Conservation (phyloP, 108 stramenopile species). For the Cyclostephanos invisitatus region DNA sequence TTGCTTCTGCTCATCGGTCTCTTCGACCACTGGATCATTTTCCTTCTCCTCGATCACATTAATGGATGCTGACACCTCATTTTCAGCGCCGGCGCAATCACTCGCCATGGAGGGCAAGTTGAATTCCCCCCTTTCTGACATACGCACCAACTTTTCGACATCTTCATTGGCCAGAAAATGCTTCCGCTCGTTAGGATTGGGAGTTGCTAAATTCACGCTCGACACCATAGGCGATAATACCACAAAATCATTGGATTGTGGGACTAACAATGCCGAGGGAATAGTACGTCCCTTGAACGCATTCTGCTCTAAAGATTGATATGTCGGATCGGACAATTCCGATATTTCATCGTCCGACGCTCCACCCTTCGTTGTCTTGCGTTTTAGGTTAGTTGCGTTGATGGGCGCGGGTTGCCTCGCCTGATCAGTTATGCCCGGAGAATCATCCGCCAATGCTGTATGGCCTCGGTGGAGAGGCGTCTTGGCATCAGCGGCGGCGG, state of each 20-base stretch:
- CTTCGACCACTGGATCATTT: neutral
- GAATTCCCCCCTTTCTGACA: slow-evolving; percentile 31
- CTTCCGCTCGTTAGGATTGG: neutral
- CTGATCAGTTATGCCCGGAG: slow-evolving; percentile 13
- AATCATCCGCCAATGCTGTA: slow-evolving; percentile 6
- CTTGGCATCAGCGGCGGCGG: neutral
- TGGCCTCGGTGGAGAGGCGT: slow-evolving; percentile 7
- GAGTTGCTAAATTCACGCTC: neutral
- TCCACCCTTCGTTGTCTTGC: slow-evolving; percentile 7
- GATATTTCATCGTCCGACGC: slow-evolving; percentile 42
- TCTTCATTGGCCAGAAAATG: slow-evolving; percentile 4
- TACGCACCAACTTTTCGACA: slow-evolving; percentile 15
- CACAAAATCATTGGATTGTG: neutral
- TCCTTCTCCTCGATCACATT: slow-evolving; percentile 11
- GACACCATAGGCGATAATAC: slow-evolving; percentile 6
- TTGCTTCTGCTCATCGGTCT: slow-evolving; percentile 11
- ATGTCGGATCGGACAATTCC: slow-evolving; percentile 40
- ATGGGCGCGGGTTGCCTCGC: neutral
- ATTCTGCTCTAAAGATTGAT: slow-evolving; percentile 24
- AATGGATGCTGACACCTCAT: slow-evolving; percentile 7
- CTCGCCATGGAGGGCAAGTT: slow-evolving; percentile 17
- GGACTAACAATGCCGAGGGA: slow-evolving; percentile 29
- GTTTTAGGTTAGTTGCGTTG: slow-evolving; percentile 2
- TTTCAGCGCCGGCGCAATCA: neutral
- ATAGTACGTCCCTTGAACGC: slow-evolving; percentile 21